These are phyloP conservation scores for Podaxis sp. DNA, from an alignment of 768 basidiomycete genomes.

Conservation along the genomic window DNA sequence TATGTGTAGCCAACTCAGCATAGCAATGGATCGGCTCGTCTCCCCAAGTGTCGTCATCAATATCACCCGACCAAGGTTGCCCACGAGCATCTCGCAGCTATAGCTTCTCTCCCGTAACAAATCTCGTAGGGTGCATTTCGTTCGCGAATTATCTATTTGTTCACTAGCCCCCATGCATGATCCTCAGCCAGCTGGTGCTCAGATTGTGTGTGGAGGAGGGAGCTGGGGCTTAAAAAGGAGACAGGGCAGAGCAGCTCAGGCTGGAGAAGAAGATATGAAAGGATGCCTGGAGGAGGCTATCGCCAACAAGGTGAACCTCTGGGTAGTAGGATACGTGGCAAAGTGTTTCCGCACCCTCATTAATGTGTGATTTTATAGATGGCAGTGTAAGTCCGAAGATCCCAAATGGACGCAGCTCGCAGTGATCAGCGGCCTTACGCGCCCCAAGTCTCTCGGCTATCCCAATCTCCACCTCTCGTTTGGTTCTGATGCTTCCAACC, in stretches of 20 bases:
- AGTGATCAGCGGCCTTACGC: not conserved
- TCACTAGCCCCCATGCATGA: not conserved
- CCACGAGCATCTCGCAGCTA: not conserved
- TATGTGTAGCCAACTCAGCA: too few species aligned
- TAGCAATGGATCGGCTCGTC: too few species aligned
- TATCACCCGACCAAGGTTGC: not conserved
- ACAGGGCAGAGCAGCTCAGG: not conserved
- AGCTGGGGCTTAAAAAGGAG: not conserved
- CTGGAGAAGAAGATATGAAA: not conserved
- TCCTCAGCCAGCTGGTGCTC: not conserved
- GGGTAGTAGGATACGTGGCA: slow-evolving; percentile 2
- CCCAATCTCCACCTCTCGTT: slow-evolving; percentile 6
- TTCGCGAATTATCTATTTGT: slow-evolving; percentile 6
- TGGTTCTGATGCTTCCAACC: not conserved
- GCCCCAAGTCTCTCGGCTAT: not conserved
- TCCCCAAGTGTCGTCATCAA: too few species aligned
- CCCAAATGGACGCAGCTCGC: slow-evolving; percentile 1
- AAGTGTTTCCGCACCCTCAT: not conserved
- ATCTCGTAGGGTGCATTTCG: not conserved
- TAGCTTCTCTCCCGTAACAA: not conserved
- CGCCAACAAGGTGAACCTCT: slow-evolving; percentile 3
- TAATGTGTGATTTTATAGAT: not conserved
- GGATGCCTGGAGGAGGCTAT: slow-evolving; percentile 1
- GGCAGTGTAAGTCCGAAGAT: not conserved
- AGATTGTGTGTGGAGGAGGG: slow-evolving; percentile 1